phyloP scores from a whole-genome alignment of 176 grass and related monocot genomes.

The Poa pratensis region DNA sequence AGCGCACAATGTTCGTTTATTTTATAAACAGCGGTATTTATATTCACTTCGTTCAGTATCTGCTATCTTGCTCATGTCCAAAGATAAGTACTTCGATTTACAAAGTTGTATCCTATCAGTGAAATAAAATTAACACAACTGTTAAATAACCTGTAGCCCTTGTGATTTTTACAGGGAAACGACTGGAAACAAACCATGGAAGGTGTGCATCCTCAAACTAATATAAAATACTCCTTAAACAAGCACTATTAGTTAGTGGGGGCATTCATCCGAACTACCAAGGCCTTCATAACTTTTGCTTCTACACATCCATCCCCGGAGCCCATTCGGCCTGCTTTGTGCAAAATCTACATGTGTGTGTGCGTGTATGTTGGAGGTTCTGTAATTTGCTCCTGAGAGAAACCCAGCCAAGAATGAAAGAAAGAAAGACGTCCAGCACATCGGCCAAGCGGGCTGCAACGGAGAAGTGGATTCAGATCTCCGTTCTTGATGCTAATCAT shows the following conservation, averaged over 20 bases:
- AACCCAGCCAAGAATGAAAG: not conserved
- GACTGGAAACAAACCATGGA: not conserved
- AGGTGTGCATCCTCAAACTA: not conserved
- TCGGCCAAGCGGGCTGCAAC: slow-evolving; percentile 38
- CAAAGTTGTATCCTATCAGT: not conserved
- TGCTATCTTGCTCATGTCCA: not conserved
- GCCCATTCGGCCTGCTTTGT: slow-evolving; percentile 23
- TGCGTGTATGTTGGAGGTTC: not conserved
- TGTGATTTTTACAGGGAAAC: not conserved
- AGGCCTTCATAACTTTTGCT: slow-evolving; percentile 48
- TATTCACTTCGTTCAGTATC: slow-evolving; percentile 18
- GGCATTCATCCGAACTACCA: not conserved
- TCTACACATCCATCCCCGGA: slow-evolving; percentile 37
- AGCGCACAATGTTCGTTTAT: not conserved
- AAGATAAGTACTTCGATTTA: not conserved
- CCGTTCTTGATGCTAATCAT: slow-evolving; percentile 51
- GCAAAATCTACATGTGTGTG: not conserved
- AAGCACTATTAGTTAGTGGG: not conserved
- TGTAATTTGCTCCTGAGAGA: not conserved
- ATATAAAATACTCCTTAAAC: not conserved
- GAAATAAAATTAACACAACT: not conserved
- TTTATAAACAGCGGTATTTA: slow-evolving; percentile 4
- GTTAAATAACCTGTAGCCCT: not conserved
- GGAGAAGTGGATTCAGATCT: slow-evolving; percentile 41
- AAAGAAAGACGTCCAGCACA: slow-evolving; percentile 22